These are phyloP conservation scores for Oehlia diaphana DNA, from an alignment of 192 early-diverging fungal species.

Conservation along the genomic window DNA sequence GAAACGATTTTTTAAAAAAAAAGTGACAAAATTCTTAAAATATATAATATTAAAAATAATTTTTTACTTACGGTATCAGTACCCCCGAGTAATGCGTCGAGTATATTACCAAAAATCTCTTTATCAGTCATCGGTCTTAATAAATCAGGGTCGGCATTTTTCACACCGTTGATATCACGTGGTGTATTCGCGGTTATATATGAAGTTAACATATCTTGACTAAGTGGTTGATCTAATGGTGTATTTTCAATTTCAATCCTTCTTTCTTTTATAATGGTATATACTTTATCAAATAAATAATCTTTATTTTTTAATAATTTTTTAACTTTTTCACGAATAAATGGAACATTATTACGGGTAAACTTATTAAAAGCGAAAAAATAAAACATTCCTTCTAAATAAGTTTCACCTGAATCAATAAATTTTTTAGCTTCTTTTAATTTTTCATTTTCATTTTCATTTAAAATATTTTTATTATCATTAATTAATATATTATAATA, in stretches of 20 bases:
- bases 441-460: not conserved
- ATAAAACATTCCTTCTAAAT: not conserved
- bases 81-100: not conserved
- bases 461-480: not conserved
- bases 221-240: not conserved
- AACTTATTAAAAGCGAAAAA: not conserved
- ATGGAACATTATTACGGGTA: not conserved
- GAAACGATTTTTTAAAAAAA: not conserved
- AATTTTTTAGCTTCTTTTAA: not conserved
- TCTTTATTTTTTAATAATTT: not conserved
- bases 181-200: not conserved
- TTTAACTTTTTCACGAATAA: not conserved
- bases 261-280: not conserved
- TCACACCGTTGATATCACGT: not conserved
- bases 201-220: not conserved
- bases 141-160: not conserved
- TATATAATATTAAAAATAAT: not conserved
- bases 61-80: conserved; percentile 14
- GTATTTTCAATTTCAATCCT: conserved; percentile 5
- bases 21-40: not conserved
- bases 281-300: not conserved
- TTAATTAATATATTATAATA: not conserved
- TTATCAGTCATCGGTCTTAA: conserved; percentile 8
- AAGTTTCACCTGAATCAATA: not conserved
- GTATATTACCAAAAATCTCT: not conserved